phyloP scores from a whole-genome alignment of 1,284 basidiomycete species.

The Coriolopsis trogii region DNA sequence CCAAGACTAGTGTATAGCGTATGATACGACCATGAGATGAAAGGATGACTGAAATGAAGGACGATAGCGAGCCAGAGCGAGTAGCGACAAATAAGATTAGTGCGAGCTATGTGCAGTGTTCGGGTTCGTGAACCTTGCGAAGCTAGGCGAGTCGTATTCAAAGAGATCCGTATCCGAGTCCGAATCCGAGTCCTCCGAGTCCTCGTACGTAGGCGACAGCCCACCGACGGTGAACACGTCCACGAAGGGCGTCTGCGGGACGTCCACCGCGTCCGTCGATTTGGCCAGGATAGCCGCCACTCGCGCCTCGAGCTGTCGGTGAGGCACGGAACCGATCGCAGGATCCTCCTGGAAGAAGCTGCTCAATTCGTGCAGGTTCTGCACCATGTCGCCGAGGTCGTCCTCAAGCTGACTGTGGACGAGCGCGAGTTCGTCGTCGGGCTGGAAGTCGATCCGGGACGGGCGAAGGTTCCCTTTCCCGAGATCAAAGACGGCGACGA shows the following conservation, averaged over 20 bases:
- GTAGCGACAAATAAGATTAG: slow-evolving; percentile 11
- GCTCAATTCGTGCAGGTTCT: slow-evolving; percentile 84
- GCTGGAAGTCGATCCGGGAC: slow-evolving; percentile 73
- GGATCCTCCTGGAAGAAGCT: slow-evolving; percentile 79
- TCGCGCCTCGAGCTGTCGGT: slow-evolving; percentile 67
- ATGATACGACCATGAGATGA: too few species aligned
- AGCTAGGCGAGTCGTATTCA: slow-evolving; percentile 26
- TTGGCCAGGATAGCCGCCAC: slow-evolving; percentile 81
- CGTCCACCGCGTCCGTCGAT: slow-evolving; percentile 59
- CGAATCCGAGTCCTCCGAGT: slow-evolving; percentile 20
- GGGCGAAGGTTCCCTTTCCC: slow-evolving; percentile 75
- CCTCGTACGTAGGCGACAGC: slow-evolving; percentile 22
- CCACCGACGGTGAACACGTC: slow-evolving; percentile 69
- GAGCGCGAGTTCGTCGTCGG: slow-evolving; percentile 40
- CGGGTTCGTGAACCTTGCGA: slow-evolving; percentile 17
- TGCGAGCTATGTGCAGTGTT: slow-evolving; percentile 15
- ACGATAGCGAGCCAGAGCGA: not conserved
- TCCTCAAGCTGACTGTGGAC: slow-evolving; percentile 46
- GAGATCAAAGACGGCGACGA: slow-evolving; percentile 84
- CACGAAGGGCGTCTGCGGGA: slow-evolving; percentile 75
- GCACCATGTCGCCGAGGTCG: slow-evolving; percentile 84
- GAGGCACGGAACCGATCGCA: slow-evolving; percentile 33
- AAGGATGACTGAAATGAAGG: too few species aligned
- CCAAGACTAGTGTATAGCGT: too few species aligned
- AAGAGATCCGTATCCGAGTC: slow-evolving; percentile 21